phyloP scores from a whole-genome alignment of 179 eudicot genomes.

The Drosera spatulata region DNA sequence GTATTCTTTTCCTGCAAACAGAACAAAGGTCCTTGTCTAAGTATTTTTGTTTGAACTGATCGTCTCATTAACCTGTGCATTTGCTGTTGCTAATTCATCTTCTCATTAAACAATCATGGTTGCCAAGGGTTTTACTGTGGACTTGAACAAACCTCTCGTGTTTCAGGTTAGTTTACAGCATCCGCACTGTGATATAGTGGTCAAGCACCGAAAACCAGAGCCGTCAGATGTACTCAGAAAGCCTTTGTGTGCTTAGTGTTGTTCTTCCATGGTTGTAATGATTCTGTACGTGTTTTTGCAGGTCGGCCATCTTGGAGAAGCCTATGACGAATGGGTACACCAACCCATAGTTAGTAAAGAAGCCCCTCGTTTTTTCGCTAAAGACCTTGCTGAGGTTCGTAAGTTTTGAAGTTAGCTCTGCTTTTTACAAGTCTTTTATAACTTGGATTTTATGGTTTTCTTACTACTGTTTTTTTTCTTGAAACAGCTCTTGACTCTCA shows the following conservation, averaged over 20 bases:
- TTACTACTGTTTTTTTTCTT: not conserved
- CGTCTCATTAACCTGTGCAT: too few relatives aligned
- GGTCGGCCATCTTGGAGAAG: slow-evolving; percentile 67
- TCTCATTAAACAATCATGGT: slow-evolving; percentile 12
- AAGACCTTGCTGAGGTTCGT: slow-evolving; percentile 37
- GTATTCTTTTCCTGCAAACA: too few relatives aligned
- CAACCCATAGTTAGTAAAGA: slow-evolving; percentile 39
- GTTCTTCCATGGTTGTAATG: too few relatives aligned
- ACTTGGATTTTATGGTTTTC: too few relatives aligned
- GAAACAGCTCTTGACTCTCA: slow-evolving; percentile 45
- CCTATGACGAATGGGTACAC: slow-evolving; percentile 63
- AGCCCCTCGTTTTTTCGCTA: slow-evolving; percentile 43
- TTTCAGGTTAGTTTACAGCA: slow-evolving; percentile 18
- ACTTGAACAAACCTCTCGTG: slow-evolving; percentile 35
- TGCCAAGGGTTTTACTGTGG: slow-evolving; percentile 17
- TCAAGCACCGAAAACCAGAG: not conserved
- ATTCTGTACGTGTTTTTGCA: not conserved
- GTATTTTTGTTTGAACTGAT: too few relatives aligned
- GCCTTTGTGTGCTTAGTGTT: too few relatives aligned
- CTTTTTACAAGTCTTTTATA: too few relatives aligned
- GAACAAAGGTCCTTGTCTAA: too few relatives aligned
- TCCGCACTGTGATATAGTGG: too few relatives aligned
- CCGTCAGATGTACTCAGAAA: too few relatives aligned
- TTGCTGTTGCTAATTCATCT: too few relatives aligned
- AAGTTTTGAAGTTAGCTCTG: too few relatives aligned